Evolutionary conservation across 2,329 filamentous ascomycete genomes (phyloP).

Genomic region (Ceratocystis variospora): DNA sequence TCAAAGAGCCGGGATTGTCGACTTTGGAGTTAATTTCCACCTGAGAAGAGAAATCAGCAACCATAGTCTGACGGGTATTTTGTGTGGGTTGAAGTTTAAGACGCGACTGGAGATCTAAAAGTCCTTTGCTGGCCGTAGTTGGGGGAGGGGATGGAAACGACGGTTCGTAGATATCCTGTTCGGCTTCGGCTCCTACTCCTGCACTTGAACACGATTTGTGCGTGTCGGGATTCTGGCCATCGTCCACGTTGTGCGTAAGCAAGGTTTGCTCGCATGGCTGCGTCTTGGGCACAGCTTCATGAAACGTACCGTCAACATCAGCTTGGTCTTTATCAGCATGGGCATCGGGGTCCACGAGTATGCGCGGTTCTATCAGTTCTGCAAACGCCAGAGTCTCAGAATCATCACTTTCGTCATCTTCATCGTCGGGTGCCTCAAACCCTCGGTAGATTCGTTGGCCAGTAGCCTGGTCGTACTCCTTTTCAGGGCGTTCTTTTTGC

Average conservation of each 20-base stretch:
- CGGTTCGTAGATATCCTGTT: not conserved
- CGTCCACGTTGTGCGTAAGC: not conserved
- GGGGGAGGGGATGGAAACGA: not conserved
- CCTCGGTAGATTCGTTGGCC: constrained; percentile 56
- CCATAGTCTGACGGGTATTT: not conserved
- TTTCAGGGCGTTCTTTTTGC: constrained; percentile 40
- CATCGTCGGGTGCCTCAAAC: constrained; percentile 58
- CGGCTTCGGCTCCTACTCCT: not conserved
- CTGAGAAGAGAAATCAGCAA: constrained; percentile 6
- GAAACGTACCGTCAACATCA: not conserved
- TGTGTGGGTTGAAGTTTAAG: not conserved
- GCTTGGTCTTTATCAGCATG: not conserved
- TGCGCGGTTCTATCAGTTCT: constrained; percentile 54
- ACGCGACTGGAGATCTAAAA: not conserved
- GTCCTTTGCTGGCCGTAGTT: not conserved
- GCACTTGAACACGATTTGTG: not conserved
- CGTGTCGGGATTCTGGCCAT: not conserved
- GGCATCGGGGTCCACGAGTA: constrained; percentile 26
- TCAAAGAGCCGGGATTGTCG: not conserved
- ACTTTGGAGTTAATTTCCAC: constrained; percentile 3
- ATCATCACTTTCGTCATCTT: constrained; percentile 37
- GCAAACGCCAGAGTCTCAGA: constrained; percentile 44
- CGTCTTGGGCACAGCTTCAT: not conserved
- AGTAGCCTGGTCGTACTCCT: constrained; percentile 48
- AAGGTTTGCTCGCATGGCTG: not conserved